These are phyloP conservation scores for Tephrocybe sp. DNA, from an alignment of 768 basidiomycete species.

Conservation along the genomic window DNA sequence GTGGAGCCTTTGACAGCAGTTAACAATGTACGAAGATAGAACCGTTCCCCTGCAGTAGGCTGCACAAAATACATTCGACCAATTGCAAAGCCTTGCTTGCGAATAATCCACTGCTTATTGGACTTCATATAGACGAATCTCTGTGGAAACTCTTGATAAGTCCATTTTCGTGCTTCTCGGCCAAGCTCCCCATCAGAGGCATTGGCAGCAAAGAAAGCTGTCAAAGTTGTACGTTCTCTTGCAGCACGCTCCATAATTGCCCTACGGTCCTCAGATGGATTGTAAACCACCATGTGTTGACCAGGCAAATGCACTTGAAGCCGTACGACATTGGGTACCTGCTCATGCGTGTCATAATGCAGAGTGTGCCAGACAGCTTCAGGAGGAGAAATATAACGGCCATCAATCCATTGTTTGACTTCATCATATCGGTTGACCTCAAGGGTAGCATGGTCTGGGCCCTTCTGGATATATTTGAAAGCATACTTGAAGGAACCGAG, in stretches of 20 bases:
- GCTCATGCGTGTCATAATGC: conserved; percentile 30
- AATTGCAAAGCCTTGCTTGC: conserved; percentile 32
- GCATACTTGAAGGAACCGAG: conserved; percentile 44
- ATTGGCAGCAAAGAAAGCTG: conserved; percentile 31
- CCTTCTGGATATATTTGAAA: conserved; percentile 53
- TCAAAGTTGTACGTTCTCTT: conserved; percentile 25
- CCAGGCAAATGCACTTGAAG: conserved; percentile 43
- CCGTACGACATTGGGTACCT: conserved; percentile 36
- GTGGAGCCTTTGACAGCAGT: too few species aligned
- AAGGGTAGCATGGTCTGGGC: conserved; percentile 38
- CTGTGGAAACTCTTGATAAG: conserved; percentile 41
- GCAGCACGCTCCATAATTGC: conserved; percentile 21
- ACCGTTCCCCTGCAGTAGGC: conserved; percentile 36
- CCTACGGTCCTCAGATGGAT: conserved; percentile 27
- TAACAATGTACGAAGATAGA: conserved; percentile 41
- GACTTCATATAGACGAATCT: conserved; percentile 24
- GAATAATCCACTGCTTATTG: conserved; percentile 25
- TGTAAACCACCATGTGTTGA: conserved; percentile 39
- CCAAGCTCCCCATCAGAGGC: conserved; percentile 13
- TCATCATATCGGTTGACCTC: conserved; percentile 31
- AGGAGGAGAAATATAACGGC: conserved; percentile 32
- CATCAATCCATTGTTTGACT: conserved; percentile 34
- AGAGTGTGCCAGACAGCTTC: conserved; percentile 32
- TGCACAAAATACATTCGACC: conserved; percentile 40
- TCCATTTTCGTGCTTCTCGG: conserved; percentile 16